Percentiles rank a stretch among this genome's conserved stretches.
These are phyloP conservation scores for Berkeleyomyces rouxiae DNA, from an alignment of 2,329 filamentous ascomycete genomes.

Conservation along the genomic window DNA sequence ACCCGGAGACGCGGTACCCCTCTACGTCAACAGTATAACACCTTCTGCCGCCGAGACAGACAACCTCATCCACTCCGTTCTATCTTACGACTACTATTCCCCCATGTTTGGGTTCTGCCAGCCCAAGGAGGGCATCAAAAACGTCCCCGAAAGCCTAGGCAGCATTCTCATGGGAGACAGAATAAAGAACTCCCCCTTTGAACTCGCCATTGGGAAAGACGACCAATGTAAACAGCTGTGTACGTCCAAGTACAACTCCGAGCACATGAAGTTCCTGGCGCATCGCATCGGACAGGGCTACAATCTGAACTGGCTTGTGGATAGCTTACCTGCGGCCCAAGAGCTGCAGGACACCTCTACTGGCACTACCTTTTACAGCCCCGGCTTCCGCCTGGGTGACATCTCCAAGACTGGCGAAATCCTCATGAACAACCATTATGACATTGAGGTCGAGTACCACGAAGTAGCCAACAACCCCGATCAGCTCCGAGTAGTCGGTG, in stretches of 20 bases:
- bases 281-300: constrained; percentile 68
- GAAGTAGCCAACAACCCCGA: constrained; percentile 45
- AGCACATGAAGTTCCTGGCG: constrained; percentile 65
- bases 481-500: constrained; percentile 77
- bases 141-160: constrained; percentile 62
- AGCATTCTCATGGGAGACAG: constrained; percentile 96
- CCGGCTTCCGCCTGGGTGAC: constrained; percentile 68
- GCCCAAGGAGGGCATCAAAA: constrained; percentile 57
- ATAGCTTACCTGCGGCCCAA: constrained; percentile 83
- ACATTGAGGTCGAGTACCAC: constrained; percentile 88
- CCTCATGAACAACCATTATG: constrained; percentile 82
- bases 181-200: constrained; percentile 91
- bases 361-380: constrained; percentile 68
- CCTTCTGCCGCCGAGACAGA: constrained; percentile 65
- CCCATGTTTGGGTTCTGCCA: constrained; percentile 74
- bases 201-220: constrained; percentile 72
- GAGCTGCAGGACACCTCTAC: constrained; percentile 61
- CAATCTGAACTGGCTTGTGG: constrained; percentile 88
- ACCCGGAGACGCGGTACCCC: constrained; percentile 58
- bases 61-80: constrained; percentile 72
- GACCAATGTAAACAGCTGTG: constrained; percentile 78
- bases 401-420: constrained; percentile 27
- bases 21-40: constrained; percentile 85
- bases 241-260: constrained; percentile 42
- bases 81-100: constrained; percentile 94